Base-by-base conservation (phyloP, 1,284 basidiomycete species). In the Crepidotus sp. region DNA sequence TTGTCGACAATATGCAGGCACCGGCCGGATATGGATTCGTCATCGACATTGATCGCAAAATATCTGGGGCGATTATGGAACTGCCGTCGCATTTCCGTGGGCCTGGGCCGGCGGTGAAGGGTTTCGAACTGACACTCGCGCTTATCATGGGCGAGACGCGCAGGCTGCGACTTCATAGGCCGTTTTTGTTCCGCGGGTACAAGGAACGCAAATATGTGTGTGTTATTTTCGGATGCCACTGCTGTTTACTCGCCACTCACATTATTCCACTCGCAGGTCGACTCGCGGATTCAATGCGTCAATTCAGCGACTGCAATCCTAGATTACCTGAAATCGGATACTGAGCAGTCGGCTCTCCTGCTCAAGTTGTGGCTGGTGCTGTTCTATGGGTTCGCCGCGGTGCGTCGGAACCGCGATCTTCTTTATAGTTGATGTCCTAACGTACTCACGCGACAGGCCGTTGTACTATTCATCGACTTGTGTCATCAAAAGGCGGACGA, bases 351-450 rank as follows among this genome's bases (percentile, higher is more conserved):
- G 9, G 51, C 52, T 1, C 50, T 55, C n/a, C 34, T 58, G 25
- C 45, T 58, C 6, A 56, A 54, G 25, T 55, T 55, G 54, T 58
- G 56, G 56, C 49, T 56, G 26, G 53, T 56, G 5, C 43, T 58
- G 26, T 58, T 58, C 21, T 58, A 56, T 32, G 56, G 56, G 3
- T 58, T 58, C 33, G 52, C 56, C 10, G 56, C 56, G 14, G 55
- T 55, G 35, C 30, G 53, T 48, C 32, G 14, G 22, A 14, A 22
- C 13, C 17, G 5, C 8, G 14, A 34, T 35, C 8, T 27, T 26
- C 7, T 22, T 33, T 11, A 4, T 22, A 24, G 46, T 19, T 6
- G 14, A 21, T n/a, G 26, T 27, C 8, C 11, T 40, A 18, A 32
- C 21, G 10, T 6, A 13, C 10, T 36, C n/a, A 1, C 25, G 5